A percentile compares a stretch with the other conserved stretches of the same genome.
Conservation (phyloP, 305 asterid genomes). For the Plantago coronopus region DNA sequence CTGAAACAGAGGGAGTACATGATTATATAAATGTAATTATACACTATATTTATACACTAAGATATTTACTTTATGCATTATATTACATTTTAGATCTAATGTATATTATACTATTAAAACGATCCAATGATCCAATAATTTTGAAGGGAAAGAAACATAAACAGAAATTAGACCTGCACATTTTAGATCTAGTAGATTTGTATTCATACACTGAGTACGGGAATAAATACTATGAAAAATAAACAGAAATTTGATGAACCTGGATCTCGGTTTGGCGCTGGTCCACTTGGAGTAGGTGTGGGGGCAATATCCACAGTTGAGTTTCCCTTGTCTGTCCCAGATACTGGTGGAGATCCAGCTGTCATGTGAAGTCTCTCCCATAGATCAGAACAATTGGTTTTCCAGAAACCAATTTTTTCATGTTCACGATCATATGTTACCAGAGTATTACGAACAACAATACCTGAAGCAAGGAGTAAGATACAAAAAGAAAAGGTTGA, state of each 20-base stretch:
- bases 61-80: too few relatives aligned
- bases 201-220: too few relatives aligned
- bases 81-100: too few relatives aligned
- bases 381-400: slow-evolving; percentile 87
- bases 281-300: slow-evolving; percentile 47
- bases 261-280: slow-evolving; percentile 38
- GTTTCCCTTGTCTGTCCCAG: slow-evolving; percentile 34
- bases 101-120: too few relatives aligned
- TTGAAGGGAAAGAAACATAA: too few relatives aligned
- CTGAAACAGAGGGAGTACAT: too few relatives aligned
- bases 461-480: slow-evolving; percentile 49
- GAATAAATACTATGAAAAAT: slow-evolving; percentile 10
- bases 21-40: too few relatives aligned
- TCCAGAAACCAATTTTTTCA: slow-evolving; percentile 90
- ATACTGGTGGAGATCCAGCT: slow-evolving; percentile 47
- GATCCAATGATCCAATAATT: neutral
- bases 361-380: slow-evolving; percentile 76
- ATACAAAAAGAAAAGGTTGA: slow-evolving; percentile 18
- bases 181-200: too few relatives aligned
- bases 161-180: too few relatives aligned
- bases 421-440: slow-evolving; percentile 91
- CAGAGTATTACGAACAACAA: slow-evolving; percentile 88
- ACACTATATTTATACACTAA: too few relatives aligned
- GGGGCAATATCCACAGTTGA: slow-evolving; percentile 49
- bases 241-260: slow-evolving; percentile 37